Base-by-base conservation (phyloP, 345 rosid species). In the Linum usitatissimum region DNA sequence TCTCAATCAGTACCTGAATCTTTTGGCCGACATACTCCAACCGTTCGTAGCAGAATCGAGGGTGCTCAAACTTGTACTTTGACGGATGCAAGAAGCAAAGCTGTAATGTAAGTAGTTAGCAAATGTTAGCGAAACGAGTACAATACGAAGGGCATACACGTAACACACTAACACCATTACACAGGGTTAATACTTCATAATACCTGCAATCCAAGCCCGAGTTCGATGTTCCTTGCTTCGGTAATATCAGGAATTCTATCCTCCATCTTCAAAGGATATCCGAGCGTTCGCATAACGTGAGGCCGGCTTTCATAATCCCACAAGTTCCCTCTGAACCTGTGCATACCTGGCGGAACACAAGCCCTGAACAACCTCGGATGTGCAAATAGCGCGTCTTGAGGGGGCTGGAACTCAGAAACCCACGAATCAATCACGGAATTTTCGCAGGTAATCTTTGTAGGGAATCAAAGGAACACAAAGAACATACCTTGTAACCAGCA, bases 51-150 rank as follows among this genome's bases (percentile, higher is more conserved):
- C 96, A 85, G 74, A 93, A 93, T 59, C 96, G 86, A 45, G 99
- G 97, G 72, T 89, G 99, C 59, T 87, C 94, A 56, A 84, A 89
- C 80, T 89, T 93, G 76, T 86, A 70, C 62, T 89, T 93, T 59
- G 99, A 93, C 55, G 99, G 99, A 72, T 93, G 99, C 84, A 93
- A 62, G 84, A 93, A 93, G 79, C 91, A 85, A 68, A 92, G 93
- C 93, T 92, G 91, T 64, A 70, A 20, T 38, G 23, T 57, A 39
- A 59, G 38, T 34, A 34, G 28, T 34, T 7, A 7, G 8, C 15
- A 66, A 54, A 69, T 6, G 38, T 14, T 55, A 69, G 18, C 58
- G 15, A 5, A n/a, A n/a, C n/a, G n/a, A 36, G 3, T 15, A 57
- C 18, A 54, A 68, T 64, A 62, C 45, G 53, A 60, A 38, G 18